Base-by-base conservation (phyloP, 2,329 filamentous ascomycete genomes). In the Aaosphaeria pasadenensis region DNA sequence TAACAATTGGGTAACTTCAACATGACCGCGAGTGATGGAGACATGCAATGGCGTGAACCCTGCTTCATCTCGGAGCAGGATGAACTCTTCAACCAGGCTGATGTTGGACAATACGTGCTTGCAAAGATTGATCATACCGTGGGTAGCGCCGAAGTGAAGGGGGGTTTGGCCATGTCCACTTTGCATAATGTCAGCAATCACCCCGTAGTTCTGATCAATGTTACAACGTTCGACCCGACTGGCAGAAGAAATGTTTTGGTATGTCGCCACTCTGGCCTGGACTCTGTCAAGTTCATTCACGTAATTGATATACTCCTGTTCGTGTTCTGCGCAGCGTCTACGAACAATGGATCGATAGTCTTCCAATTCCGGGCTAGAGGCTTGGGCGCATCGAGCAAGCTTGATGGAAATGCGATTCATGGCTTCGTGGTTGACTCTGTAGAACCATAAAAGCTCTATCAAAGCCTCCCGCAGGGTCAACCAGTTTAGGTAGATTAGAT, bases 341-440 rank as follows among this genome's bases (percentile, higher is more conserved):
- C 7, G 41, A 30, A 43, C 4, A 17, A 30, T 31, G 9, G 9
- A 11, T 38, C 30, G 32, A 38, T 33, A 38, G 7, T 44, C n/a
- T 44, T 44, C 43, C 32, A 35, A 7, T 35, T 44, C 30, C 7
- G 30, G 43, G 43, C 32, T 38, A 29, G 17, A 28, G 30, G 43
- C 6, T 40, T 40, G 33, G n/a, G n/a, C 36, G n/a, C 3, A 40
- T 31, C 44, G 33, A 11, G 11, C 24, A 6, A 45, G 17, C 29
- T 45, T 45, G 6, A 28, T 28, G 24, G 39, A 40, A 39, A 45
- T 45, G 24, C 44, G 44, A 39, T 39, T 28, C 32, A 45, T 40
- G 11, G 44, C 44, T 40, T 45, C 44, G 35, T 28, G 17, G 29
- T 45, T 45, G 17, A 45, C 33, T 40, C 44, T 33, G 40, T 40